Evolutionary conservation across 2,329 filamentous ascomycete genomes (phyloP), one percentile per base, ranked within the genome.

Genomic region (Epichloe bromicola): DNA sequence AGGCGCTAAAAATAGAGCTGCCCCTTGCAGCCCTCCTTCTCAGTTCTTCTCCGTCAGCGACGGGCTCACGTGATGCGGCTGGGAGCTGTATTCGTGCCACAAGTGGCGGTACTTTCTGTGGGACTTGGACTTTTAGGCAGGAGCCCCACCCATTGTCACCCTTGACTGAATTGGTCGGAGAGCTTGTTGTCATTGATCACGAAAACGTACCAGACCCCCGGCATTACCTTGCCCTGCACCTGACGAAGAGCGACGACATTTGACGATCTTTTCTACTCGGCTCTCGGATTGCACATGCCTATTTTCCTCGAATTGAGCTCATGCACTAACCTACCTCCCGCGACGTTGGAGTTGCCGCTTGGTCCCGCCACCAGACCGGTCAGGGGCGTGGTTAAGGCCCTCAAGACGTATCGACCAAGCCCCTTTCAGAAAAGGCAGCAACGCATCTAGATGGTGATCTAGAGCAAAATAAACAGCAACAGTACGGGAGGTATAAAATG

Each of bases 401-500:
- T 37, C 49, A 15, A 34, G 23, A 46, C 42, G 34, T 17, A 38
- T 33, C 17, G 30, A 38, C 36, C 19, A 38, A 40, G 20, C 36
- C 17, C 34, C 4, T 30, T 30, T 47, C 30, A 47, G 17, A 39
- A n/a, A 41, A 19, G 34, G 38, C 23, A 37, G 44, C 19, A 34
- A 37, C 5, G n/a, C 37, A 17, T 10, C 26, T 36, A 33, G 14
- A 49, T 40, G 33, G 41, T 33, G 12, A 14, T 30, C 19, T 19
- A 14, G 34, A 30, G 19, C 40, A n/a, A 20, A 1, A 17, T 2
- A 12, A 43, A 33, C 34, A 23, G 39, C 17, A 43, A 33, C 34
- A 23, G 39, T 4, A 30, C 20, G 47, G 37, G 42, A 48, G 49
- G 43, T 23, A 39, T 23, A 46, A 53, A 49, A 80, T 81, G 77